Evolutionary conservation across 2,329 filamentous ascomycete genomes (phyloP).

Genomic region (Lasiodiplodia hormozganensis): DNA sequence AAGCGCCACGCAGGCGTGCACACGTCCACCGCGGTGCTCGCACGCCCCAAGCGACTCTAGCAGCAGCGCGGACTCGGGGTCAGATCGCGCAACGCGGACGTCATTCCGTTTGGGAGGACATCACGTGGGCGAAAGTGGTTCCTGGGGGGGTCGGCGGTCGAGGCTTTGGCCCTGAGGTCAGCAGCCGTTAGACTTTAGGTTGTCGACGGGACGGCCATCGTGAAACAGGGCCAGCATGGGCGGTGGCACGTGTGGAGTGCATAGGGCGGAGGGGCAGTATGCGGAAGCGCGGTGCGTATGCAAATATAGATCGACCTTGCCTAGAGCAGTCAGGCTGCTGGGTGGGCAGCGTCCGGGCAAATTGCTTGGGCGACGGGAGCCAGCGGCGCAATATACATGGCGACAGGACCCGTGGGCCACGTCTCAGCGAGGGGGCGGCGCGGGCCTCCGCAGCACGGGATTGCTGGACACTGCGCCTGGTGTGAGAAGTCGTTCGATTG

Average conservation of each 20-base stretch:
- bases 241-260: constrained; percentile 21
- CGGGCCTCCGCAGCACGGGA: constrained; percentile 15
- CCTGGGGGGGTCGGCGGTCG: background rate
- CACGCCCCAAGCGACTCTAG: background rate
- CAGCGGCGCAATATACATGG: constrained; percentile 16
- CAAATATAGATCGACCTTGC: constrained; percentile 28
- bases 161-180: constrained; percentile 1
- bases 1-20: constrained; percentile 5
- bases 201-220: constrained; percentile 19
- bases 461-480: constrained; percentile 18
- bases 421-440: constrained; percentile 19
- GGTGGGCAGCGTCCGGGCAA: background rate
- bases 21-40: background rate
- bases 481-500: constrained; percentile 18
- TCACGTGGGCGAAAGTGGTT: background rate
- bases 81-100: background rate
- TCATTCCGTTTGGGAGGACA: background rate
- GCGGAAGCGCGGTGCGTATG: constrained; percentile 7
- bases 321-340: background rate
- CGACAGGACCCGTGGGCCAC: constrained; percentile 13
- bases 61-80: background rate
- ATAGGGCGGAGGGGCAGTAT: constrained; percentile 7
- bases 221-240: constrained; percentile 14
- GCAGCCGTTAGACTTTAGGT: constrained; percentile 19
- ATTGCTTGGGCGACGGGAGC: constrained; percentile 1